Conservation (phyloP, 2,329 filamentous ascomycete species). For the Aspergillus aculeatinus region DNA sequence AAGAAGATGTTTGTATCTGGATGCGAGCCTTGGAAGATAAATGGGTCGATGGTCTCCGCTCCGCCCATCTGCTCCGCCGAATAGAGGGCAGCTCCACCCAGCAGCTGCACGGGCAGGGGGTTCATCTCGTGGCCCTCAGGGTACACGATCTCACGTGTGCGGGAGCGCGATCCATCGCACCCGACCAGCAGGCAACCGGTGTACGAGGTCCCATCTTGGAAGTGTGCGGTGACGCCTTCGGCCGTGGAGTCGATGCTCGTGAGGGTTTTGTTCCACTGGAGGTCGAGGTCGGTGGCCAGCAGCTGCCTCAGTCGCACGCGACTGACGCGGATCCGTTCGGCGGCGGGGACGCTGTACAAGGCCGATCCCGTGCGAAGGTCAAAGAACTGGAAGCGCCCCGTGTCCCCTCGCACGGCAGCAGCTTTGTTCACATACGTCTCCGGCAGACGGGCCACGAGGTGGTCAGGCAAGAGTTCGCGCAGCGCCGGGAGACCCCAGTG, state of each 20-base stretch:
- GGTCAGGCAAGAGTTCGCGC: conserved; percentile 51
- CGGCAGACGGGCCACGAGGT: conserved; percentile 48
- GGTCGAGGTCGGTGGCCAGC: conserved; percentile 47
- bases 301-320: conserved; percentile 49
- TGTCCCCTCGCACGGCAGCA: conserved; percentile 49
- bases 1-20: conserved; percentile 53
- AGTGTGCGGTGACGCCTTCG: conserved; percentile 44
- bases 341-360: conserved; percentile 47
- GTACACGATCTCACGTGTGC: conserved; percentile 38
- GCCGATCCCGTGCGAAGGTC: conserved; percentile 54
- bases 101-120: conserved; percentile 50
- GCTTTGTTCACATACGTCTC: conserved; percentile 56
- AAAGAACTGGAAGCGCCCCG: conserved; percentile 56
- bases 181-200: conserved; percentile 50
- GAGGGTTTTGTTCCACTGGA: conserved; percentile 47
- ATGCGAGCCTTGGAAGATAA: conserved; percentile 56
- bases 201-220: conserved; percentile 48
- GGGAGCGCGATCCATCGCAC: conserved; percentile 53
- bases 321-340: conserved; percentile 50
- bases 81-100: conserved; percentile 49
- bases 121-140: conserved; percentile 30
- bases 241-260: conserved; percentile 33
- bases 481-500: conserved; percentile 61
- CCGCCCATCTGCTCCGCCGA: conserved; percentile 43
- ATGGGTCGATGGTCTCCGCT: conserved; percentile 52